phyloP scores from a whole-genome alignment of 148 eudicot species.

The Cornus kousa region DNA sequence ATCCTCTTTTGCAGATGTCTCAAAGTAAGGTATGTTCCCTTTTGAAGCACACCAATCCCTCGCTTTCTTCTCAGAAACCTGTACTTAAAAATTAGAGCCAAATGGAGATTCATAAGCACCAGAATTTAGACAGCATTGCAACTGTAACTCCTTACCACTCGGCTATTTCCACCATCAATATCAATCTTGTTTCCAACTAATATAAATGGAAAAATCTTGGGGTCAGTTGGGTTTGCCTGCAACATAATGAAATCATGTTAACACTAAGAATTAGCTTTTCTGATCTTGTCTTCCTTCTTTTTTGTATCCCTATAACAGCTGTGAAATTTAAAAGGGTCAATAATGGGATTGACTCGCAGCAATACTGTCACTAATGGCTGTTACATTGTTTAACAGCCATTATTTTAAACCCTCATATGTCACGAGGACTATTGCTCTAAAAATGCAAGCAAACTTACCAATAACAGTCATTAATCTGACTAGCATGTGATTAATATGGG shows the following conservation, averaged over 20 bases:
- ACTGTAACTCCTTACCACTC: conserved; percentile 48
- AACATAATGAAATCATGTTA: conserved; percentile 12
- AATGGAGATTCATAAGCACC: background rate
- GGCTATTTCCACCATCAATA: conserved; percentile 70
- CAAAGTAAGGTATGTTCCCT: conserved; percentile 71
- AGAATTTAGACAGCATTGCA: background rate
- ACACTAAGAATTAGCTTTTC: conserved; percentile 2
- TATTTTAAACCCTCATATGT: too few relatives aligned
- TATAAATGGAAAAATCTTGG: conserved; percentile 68
- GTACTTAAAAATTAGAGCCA: conserved; percentile 5
- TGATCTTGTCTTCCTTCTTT: too few relatives aligned
- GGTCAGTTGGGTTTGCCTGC: conserved; percentile 70
- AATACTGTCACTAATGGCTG: too few relatives aligned
- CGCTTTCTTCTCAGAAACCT: conserved; percentile 81
- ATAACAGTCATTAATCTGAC: too few relatives aligned
- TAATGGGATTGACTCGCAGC: too few relatives aligned
- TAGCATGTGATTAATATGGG: too few relatives aligned
- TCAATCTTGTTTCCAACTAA: conserved; percentile 80
- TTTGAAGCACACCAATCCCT: conserved; percentile 76
- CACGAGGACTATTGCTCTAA: too few relatives aligned
- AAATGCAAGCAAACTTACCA: too few relatives aligned
- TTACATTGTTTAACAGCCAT: too few relatives aligned
- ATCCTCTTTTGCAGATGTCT: conserved; percentile 86
- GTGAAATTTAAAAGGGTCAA: too few relatives aligned
- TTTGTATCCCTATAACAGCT: too few relatives aligned